Conservation (phyloP, 1,284 basidiomycete species). For the Marasmius sp. region DNA sequence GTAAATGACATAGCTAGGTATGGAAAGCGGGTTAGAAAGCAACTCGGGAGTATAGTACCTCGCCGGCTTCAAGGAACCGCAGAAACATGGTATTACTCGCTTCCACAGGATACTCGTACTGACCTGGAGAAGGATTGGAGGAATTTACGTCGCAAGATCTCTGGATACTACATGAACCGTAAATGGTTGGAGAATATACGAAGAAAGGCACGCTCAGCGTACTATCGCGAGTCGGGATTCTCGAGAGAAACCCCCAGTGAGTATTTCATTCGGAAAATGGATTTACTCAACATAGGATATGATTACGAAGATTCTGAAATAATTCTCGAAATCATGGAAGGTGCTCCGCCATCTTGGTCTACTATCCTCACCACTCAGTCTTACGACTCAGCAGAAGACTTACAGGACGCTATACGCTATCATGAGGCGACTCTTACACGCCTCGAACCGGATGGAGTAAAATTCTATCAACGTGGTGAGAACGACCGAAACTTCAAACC, state of each 20-base stretch:
- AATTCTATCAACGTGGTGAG: background rate
- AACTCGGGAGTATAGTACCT: background rate
- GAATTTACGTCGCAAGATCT: background rate
- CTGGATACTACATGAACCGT: background rate
- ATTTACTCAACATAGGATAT: background rate
- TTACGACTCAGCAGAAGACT: constrained; percentile 13
- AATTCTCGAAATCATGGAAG: constrained; percentile 21
- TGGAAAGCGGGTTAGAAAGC: background rate
- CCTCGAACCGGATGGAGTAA: too few relatives aligned
- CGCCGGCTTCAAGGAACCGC: background rate
- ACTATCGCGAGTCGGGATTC: constrained; percentile 20
- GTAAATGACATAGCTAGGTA: background rate
- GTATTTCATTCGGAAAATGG: constrained; percentile 12
- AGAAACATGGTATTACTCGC: background rate
- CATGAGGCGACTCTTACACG: constrained; percentile 12
- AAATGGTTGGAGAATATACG: background rate
- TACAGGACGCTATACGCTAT: constrained; percentile 16
- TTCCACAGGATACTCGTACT: background rate
- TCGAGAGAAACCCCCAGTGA: constrained; percentile 12
- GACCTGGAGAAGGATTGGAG: background rate
- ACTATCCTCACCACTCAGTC: constrained; percentile 19
- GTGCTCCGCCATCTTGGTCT: constrained; percentile 20
- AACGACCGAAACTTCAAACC: background rate
- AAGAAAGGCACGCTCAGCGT: background rate
- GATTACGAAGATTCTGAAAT: constrained; percentile 17